phyloP scores from a whole-genome alignment of 2,329 filamentous ascomycete species.

The Nothophaeocryptopus gaeumannii region DNA sequence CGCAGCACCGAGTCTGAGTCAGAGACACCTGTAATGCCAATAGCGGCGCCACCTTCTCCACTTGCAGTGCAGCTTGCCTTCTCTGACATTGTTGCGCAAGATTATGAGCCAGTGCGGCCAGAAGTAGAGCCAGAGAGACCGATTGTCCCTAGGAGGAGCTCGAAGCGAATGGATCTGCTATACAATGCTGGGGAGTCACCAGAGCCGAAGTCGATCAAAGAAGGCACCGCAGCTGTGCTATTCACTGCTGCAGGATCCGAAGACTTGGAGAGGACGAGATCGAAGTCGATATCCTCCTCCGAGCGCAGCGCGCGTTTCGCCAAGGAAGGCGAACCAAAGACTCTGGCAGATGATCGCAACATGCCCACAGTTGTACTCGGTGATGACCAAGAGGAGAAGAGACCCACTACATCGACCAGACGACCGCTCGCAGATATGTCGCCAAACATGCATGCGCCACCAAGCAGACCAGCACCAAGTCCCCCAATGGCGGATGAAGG shows the following conservation, averaged over 20 bases:
- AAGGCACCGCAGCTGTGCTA: too few relatives aligned
- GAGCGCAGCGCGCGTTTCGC: too few relatives aligned
- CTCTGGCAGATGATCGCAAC: too few relatives aligned
- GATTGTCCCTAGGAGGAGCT: slow-evolving; percentile 20
- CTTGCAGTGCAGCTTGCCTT: slow-evolving; percentile 16
- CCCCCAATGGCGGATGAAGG: slow-evolving; percentile 58
- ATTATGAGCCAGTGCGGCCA: slow-evolving; percentile 19
- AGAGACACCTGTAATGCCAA: slow-evolving; percentile 16
- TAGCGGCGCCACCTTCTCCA: slow-evolving; percentile 16
- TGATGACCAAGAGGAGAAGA: not conserved
- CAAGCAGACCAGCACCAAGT: slow-evolving; percentile 13
- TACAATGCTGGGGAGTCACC: slow-evolving; percentile 2
- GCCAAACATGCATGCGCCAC: slow-evolving; percentile 8
- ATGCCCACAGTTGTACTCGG: too few relatives aligned
- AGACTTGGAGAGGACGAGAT: too few relatives aligned
- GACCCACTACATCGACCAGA: slow-evolving; percentile 1
- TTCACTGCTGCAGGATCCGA: too few relatives aligned
- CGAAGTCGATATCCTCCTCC: too few relatives aligned
- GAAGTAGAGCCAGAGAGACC: slow-evolving; percentile 3
- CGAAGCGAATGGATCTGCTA: slow-evolving; percentile 13
- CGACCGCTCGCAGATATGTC: slow-evolving; percentile 15
- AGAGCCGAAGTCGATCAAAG: too few relatives aligned
- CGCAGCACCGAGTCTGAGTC: slow-evolving; percentile 7
- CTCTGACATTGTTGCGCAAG: slow-evolving; percentile 24
- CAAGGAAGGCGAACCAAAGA: too few relatives aligned